phyloP scores from a whole-genome alignment of 2,329 filamentous ascomycete species.

The Aspergillus arachidicola region DNA sequence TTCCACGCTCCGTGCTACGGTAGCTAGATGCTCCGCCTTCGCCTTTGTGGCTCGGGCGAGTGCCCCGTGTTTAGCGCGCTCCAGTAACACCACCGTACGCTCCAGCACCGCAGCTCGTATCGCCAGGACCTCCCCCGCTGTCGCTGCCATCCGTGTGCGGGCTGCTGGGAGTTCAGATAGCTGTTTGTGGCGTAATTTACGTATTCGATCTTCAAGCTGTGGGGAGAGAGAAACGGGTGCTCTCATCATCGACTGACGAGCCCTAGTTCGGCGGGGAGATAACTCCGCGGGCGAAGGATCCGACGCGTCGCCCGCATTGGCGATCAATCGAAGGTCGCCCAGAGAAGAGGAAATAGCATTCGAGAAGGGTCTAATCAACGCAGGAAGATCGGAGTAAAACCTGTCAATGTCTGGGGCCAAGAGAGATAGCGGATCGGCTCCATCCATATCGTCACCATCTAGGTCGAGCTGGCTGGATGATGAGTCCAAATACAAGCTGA shows the following conservation, averaged over 20 bases:
- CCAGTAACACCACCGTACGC: slow-evolving; percentile 42
- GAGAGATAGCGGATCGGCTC: slow-evolving; percentile 32
- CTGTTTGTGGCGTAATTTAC: slow-evolving; percentile 32
- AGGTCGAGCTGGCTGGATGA: slow-evolving; percentile 24
- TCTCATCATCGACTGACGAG: slow-evolving; percentile 10
- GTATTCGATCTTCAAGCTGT: slow-evolving; percentile 32
- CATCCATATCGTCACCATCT: slow-evolving; percentile 19
- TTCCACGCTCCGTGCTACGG: slow-evolving; percentile 41
- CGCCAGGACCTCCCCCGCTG: slow-evolving; percentile 37
- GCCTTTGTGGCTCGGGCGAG: slow-evolving; percentile 39
- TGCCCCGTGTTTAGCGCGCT: slow-evolving; percentile 43
- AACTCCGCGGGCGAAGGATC: slow-evolving; percentile 15
- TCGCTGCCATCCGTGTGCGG: slow-evolving; percentile 37
- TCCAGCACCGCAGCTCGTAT: slow-evolving; percentile 38
- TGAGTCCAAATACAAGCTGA: slow-evolving; percentile 41
- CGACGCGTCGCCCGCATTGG: slow-evolving; percentile 21
- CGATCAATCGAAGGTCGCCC: slow-evolving; percentile 30
- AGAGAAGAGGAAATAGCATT: slow-evolving; percentile 28
- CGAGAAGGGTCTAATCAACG: slow-evolving; percentile 29
- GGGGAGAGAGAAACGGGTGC: slow-evolving; percentile 25
- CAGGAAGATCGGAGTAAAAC: slow-evolving; percentile 36
- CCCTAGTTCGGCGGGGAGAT: slow-evolving; percentile 18
- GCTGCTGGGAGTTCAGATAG: slow-evolving; percentile 36
- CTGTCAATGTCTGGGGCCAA: slow-evolving; percentile 38
- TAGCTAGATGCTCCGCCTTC: slow-evolving; percentile 43